A percentile compares a stretch with the other conserved stretches of the same genome.
Evolutionary conservation across 73 alveolate genomes (phyloP).

Genomic region (Vitrella brassicaformis): DNA sequence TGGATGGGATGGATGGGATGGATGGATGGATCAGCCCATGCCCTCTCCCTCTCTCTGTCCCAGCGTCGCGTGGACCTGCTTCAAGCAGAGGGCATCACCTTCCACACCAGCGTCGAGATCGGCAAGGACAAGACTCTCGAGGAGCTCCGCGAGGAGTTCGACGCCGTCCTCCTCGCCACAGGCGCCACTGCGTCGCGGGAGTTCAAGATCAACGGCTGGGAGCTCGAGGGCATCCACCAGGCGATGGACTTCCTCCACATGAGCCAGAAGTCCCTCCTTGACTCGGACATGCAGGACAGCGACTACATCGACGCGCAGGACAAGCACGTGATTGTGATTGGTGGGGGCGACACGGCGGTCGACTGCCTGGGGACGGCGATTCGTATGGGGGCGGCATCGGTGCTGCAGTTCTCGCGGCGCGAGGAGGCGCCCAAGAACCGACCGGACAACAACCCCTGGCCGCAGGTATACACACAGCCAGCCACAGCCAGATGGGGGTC

Average conservation of each 20-base stretch:
- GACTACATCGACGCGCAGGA: neutral
- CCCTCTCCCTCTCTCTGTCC: too few species aligned
- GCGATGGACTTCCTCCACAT: slow-evolving; percentile 36
- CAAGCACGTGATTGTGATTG: slow-evolving; percentile 27
- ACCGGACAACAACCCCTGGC: slow-evolving; percentile 34
- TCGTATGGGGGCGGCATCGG: slow-evolving; percentile 16
- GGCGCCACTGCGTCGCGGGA: neutral
- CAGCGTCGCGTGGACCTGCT: slow-evolving; percentile 1
- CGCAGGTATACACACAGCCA: neutral
- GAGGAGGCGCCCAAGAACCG: slow-evolving; percentile 28
- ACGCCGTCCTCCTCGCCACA: slow-evolving; percentile 1
- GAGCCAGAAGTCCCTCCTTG: neutral
- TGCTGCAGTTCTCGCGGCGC: slow-evolving; percentile 34
- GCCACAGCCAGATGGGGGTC: too few species aligned
- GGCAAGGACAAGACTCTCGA: neutral
- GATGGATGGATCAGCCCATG: too few species aligned
- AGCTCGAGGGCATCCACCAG: slow-evolving; percentile 4
- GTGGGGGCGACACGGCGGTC: slow-evolving; percentile 43
- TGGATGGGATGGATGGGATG: too few species aligned
- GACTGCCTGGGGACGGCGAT: slow-evolving; percentile 39
- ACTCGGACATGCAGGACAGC: neutral
- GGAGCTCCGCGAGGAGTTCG: neutral
- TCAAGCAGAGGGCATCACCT: slow-evolving; percentile 13
- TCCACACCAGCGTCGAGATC: slow-evolving; percentile 22
- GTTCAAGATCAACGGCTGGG: neutral